A percentile compares a stretch with the other conserved stretches of the same genome.
These are phyloP conservation scores for Angomonas deanei DNA, from an alignment of 208 protist species.

Conservation along the genomic window DNA sequence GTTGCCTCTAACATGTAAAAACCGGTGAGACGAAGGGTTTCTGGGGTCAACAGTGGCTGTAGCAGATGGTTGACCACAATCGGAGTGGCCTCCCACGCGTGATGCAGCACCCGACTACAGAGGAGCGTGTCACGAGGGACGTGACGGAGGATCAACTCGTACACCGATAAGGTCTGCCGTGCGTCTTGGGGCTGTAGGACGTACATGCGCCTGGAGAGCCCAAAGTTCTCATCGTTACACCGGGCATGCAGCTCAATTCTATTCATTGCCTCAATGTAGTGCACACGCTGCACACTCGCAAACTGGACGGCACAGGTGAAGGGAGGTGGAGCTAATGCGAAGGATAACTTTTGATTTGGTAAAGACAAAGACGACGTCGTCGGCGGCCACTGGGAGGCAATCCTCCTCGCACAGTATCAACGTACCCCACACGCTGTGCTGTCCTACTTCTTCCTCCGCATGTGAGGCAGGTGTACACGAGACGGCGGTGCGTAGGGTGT, in stretches of 20 bases:
- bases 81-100: not conserved
- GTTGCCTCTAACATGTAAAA: conserved; percentile 17
- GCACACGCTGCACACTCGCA: conserved; percentile 16
- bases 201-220: conserved; percentile 18
- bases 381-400: conserved; percentile 35
- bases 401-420: conserved; percentile 34
- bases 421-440: conserved; percentile 37
- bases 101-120: not conserved
- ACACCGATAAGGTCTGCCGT: conserved; percentile 3
- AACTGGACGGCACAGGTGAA: conserved; percentile 46
- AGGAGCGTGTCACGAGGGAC: conserved; percentile 6
- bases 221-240: too few relatives aligned
- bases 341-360: conserved; percentile 30
- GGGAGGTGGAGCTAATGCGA: conserved; percentile 32
- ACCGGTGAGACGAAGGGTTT: not conserved
- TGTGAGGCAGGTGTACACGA: not conserved
- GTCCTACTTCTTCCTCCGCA: not conserved
- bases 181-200: conserved; percentile 7
- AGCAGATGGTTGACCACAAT: not conserved
- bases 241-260: not conserved
- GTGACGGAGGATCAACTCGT: conserved; percentile 14
- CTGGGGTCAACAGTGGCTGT: conserved; percentile 10
- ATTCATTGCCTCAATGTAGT: not conserved
- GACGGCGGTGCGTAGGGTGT: not conserved
- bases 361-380: conserved; percentile 31